These are phyloP conservation scores for Scutellaria galericulata DNA, from an alignment of 257 asterid species.

Conservation along the genomic window DNA sequence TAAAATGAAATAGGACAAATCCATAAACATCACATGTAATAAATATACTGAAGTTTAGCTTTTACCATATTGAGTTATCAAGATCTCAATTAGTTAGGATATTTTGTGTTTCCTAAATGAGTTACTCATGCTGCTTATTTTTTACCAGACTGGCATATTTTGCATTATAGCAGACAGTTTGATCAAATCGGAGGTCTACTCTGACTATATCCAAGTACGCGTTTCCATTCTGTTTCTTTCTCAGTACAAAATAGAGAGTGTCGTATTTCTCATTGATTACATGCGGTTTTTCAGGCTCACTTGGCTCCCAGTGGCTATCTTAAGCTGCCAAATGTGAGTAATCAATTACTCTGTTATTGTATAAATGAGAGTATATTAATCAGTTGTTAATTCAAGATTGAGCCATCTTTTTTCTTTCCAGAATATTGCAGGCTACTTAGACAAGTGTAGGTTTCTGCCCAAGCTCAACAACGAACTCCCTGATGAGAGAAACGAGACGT, in stretches of 20 bases:
- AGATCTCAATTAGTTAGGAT: conserved; percentile 9
- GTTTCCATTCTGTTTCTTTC: conserved; percentile 18
- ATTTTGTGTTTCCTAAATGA: conserved; percentile 10
- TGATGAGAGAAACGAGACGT: conserved; percentile 68
- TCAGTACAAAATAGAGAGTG: background rate
- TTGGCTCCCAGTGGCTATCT: conserved; percentile 98
- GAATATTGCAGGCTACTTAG: conserved; percentile 71
- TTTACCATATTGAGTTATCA: background rate
- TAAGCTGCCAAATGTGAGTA: conserved; percentile 90
- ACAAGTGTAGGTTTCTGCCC: conserved; percentile 85
- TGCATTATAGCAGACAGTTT: conserved; percentile 76
- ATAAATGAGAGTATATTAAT: background rate
- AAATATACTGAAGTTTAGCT: no score
- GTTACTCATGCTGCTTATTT: conserved; percentile 12
- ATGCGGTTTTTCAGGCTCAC: conserved; percentile 70
- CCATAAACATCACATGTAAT: no score
- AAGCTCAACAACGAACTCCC: conserved; percentile 92
- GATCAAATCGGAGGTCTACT: conserved; percentile 73
- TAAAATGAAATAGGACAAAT: no score
- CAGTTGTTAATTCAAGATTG: conserved; percentile 16
- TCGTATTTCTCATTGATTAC: conserved; percentile 26
- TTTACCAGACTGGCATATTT: conserved; percentile 76
- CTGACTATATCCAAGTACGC: conserved; percentile 80
- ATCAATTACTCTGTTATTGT: conserved; percentile 8
- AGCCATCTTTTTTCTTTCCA: conserved; percentile 35